Base-by-base conservation (phyloP, 1,284 basidiomycete species). In the Omphalotus olearius region DNA sequence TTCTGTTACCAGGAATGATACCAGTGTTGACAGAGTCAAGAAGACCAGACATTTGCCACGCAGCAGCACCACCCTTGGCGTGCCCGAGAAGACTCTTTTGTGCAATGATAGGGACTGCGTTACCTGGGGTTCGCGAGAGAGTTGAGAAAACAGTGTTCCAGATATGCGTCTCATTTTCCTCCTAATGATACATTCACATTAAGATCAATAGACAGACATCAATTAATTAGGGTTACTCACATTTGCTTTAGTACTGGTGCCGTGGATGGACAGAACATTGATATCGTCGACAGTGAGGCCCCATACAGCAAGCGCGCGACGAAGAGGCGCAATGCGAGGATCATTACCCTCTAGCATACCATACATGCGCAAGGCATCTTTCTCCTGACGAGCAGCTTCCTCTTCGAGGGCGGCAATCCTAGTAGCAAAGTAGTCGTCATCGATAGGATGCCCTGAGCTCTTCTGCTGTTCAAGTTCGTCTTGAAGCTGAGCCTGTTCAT, bases 71-170 rank as follows among this genome's bases (percentile, higher is more conserved):
- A 72, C 94, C 94, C 76, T 98, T 98, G 9, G 94, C 87, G 69
- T 98, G 94, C 59, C 94, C 94, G 45, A 95, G 89, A 45, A 98
- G 79, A 69, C 89, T 93, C 82, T 99, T 99, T 71, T 99, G 96
- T 1, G 97, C 93, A 70, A 98, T 91, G 64, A 98, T 87, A 3
- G 97, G 96, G 48, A 98, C 88, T 17, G 95, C 95, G 67, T 98
- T 98, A 52, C 94, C 94, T 45, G 85, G 82, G 13, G 93, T 92
- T 56, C 97, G 90, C 48, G 85, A 85, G 62, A 98, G 87, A 52
- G 84, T 82, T 37, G 82, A 83, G 71, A 99, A 91, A 65, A 98
- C 86, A 59, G 93, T 85, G 69, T 98, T 94, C 90, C 96, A 98
- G 55, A 98, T 93, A 60, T 88, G 85, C 6, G 92, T 93, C 78